Evolutionary conservation across 208 protist species (phyloP).

Genomic region (Wallacemonas rigidus): DNA sequence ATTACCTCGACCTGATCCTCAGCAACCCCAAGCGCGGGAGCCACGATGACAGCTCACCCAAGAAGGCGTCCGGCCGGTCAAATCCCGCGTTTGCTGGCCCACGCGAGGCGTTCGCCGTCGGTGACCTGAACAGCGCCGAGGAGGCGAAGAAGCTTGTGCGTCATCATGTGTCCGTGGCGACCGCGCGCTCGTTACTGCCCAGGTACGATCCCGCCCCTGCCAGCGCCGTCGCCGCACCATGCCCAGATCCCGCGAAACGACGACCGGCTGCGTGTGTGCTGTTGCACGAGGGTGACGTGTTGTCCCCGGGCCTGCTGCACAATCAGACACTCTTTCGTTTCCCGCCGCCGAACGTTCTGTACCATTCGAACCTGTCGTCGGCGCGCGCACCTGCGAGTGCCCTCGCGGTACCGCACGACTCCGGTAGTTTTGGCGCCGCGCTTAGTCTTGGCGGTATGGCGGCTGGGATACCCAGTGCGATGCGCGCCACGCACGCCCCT

Average conservation of each 20-base stretch:
- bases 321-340: conserved; percentile 60
- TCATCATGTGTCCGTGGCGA: not conserved
- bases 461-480: not conserved
- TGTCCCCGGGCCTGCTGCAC: conserved; percentile 51
- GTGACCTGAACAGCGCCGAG: conserved; percentile 6
- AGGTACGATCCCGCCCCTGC: conserved; percentile 24
- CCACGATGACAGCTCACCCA: not conserved
- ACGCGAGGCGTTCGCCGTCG: conserved; percentile 23
- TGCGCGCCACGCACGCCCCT: conserved; percentile 4
- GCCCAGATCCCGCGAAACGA: conserved; percentile 16
- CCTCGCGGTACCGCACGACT: conserved; percentile 18
- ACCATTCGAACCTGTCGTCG: not conserved
- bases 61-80: not conserved
- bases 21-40: not conserved
- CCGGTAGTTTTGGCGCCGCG: conserved; percentile 17
- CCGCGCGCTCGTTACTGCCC: conserved; percentile 6
- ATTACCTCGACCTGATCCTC: conserved; percentile 39
- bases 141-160: conserved; percentile 7
- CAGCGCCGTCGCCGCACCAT: not conserved
- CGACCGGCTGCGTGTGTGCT: conserved; percentile 41
- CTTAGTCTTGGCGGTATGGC: conserved; percentile 16
- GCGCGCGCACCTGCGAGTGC: not conserved
- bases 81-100: not conserved
- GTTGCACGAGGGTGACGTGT: conserved; percentile 61
- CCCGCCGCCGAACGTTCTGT: conserved; percentile 8